phyloP scores from a whole-genome alignment of 179 eudicot species.

The Spinacia oleracea region DNA sequence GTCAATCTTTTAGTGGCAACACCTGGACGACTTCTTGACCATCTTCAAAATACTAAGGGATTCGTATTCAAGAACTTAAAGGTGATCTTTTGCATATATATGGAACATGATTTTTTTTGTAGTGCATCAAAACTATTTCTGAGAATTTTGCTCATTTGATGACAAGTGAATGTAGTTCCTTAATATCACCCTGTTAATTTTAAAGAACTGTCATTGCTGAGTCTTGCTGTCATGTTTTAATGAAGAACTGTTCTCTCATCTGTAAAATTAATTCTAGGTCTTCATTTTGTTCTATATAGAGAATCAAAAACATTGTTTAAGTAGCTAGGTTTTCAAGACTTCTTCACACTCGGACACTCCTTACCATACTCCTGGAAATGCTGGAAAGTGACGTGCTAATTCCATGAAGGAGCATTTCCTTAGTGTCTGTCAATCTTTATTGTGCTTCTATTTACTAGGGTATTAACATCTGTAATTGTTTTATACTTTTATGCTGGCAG shows the following conservation, averaged over 20 bases:
- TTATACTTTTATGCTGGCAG: slow-evolving; percentile 44
- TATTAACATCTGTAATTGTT: neutral
- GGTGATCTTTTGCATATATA: too few species aligned
- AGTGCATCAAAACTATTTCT: neutral
- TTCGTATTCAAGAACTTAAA: slow-evolving; percentile 67
- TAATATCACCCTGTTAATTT: neutral
- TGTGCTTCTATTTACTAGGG: neutral
- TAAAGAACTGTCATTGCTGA: neutral
- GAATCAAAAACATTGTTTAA: neutral
- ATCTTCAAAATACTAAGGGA: slow-evolving; percentile 79
- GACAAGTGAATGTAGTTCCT: neutral
- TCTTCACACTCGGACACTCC: neutral
- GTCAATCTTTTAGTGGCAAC: slow-evolving; percentile 83
- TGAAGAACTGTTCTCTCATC: neutral
- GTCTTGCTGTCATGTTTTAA: too few species aligned
- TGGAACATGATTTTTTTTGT: neutral
- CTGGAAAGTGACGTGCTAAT: neutral
- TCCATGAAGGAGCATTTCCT: neutral
- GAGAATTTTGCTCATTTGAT: too few species aligned
- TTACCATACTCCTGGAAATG: neutral
- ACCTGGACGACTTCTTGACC: slow-evolving; percentile 95
- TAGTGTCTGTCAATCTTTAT: too few species aligned
- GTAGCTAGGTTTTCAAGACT: neutral
- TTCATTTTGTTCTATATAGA: neutral
- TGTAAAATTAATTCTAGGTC: neutral